Conservation (phyloP, 768 basidiomycete species). For the Psilocybe subaeruginosa region DNA sequence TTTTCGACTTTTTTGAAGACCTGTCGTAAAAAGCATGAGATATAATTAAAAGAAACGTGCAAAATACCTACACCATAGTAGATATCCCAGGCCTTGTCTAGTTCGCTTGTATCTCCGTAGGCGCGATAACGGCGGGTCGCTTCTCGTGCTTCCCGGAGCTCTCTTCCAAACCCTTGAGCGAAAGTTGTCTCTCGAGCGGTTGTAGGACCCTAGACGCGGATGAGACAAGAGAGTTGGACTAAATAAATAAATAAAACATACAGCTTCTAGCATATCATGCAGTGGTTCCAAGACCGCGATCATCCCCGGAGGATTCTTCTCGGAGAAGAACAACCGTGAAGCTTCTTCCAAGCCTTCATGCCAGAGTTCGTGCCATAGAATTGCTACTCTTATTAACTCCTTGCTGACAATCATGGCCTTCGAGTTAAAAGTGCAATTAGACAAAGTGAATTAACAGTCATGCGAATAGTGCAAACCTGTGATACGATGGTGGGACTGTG, state of each 20-base stretch:
- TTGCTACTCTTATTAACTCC: conserved; percentile 95
- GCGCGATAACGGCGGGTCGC: conserved; percentile 85
- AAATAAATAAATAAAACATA: conserved; percentile 36
- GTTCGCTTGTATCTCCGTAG: conserved; percentile 84
- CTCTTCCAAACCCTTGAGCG: conserved; percentile 89
- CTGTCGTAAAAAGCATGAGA: conserved; percentile 36
- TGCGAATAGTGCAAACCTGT: conserved; percentile 54
- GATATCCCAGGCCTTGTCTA: conserved; percentile 99
- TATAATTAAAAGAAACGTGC: neutral
- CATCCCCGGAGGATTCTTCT: conserved; percentile 97
- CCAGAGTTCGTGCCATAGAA: conserved; percentile 99
- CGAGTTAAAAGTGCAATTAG: neutral
- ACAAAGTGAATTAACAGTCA: neutral
- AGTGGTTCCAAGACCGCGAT: conserved; percentile 90
- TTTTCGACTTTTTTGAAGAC: conserved; percentile 97
- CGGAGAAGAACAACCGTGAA: conserved; percentile 93
- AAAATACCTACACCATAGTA: conserved; percentile 78
- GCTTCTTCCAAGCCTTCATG: conserved; percentile 98
- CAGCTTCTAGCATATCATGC: conserved; percentile 90
- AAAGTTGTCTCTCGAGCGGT: conserved; percentile 96
- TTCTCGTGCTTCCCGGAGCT: conserved; percentile 90
- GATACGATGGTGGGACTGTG: conserved; percentile 87
- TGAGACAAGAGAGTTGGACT: conserved; percentile 2
- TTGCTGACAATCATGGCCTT: conserved; percentile 88
- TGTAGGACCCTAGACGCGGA: conserved; percentile 72